Evolutionary conservation across 805 yeast species (phyloP).

Genomic region (Teunomyces stri): DNA sequence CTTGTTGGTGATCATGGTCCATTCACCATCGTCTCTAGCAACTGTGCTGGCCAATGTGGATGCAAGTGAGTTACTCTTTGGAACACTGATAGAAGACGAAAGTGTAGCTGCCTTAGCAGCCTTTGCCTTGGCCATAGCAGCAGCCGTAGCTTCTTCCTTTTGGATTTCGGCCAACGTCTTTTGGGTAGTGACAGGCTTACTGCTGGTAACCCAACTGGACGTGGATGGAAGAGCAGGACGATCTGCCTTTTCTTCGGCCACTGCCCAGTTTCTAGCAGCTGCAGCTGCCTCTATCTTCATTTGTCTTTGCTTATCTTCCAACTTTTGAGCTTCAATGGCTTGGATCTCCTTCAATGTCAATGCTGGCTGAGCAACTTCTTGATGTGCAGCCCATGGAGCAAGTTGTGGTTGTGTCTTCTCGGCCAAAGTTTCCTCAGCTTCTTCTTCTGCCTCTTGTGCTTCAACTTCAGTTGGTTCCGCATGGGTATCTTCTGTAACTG

Average conservation of each 20-base stretch:
- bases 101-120: slow-evolving; percentile 11
- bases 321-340: slow-evolving; percentile 45
- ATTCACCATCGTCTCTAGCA: slow-evolving; percentile 38
- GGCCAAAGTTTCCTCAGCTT: not conserved
- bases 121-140: slow-evolving; percentile 29
- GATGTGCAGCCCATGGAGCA: slow-evolving; percentile 57
- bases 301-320: slow-evolving; percentile 38
- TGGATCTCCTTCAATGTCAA: slow-evolving; percentile 53
- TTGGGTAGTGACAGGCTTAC: slow-evolving; percentile 28
- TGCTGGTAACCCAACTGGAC: slow-evolving; percentile 43
- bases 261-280: slow-evolving; percentile 18
- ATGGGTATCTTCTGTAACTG: not conserved
- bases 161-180: slow-evolving; percentile 63
- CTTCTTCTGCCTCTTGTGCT: not conserved
- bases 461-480: not conserved
- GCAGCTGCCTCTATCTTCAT: slow-evolving; percentile 21
- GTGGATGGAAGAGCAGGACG: slow-evolving; percentile 35
- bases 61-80: slow-evolving; percentile 29
- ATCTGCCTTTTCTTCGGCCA: slow-evolving; percentile 24
- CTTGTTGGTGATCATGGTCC: slow-evolving; percentile 41
- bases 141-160: slow-evolving; percentile 51
- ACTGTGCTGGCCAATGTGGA: slow-evolving; percentile 28
- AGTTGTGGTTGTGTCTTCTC: slow-evolving; percentile 16
- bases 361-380: slow-evolving; percentile 28
- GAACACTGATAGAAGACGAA: slow-evolving; percentile 7